Evolutionary conservation across 805 yeast species (phyloP), one percentile per base, ranked within the genome.

Genomic region (Nakazawaea anatomiae): DNA sequence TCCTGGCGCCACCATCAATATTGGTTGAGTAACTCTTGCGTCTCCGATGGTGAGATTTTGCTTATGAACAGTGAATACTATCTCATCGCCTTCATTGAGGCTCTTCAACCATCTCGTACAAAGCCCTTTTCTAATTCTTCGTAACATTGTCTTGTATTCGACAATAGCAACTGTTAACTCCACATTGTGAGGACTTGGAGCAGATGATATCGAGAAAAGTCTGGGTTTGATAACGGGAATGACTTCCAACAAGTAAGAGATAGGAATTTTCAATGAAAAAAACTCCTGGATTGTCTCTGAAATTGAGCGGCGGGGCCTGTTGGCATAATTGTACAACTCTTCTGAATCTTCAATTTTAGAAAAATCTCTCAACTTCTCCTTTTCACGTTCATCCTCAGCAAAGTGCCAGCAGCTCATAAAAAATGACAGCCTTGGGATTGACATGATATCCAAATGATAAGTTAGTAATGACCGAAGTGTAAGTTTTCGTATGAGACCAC

Each of bases 251-350:
- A 89, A 58, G 60, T 86, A 85, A 52, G 80, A 85, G 36, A 87
- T 62, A 1, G 99, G 98, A 31, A 94, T 80, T 46, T 68, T 74
- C 41, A 94, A 72, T 5, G 89, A 77, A 54, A 79, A 82, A 62
- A 94, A 94, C 63, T 94, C 99, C 48, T 81, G 75, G 6, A 94
- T 64, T 0, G 87, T 86, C 64, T 94, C 99, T 27, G 90, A 62
- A 4, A 91, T 77, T 46, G 96, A 89, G 57, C 99, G 67, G 55
- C 97, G 75, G 5, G 98, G 97, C 53, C 98, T 72, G 62, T 89
- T 87, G n/a, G 95, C 95, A 65, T 94, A 94, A 64, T 92, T 84
- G 63, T 82, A 92, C 43, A 91, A 67, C 50, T 88, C 96, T 62
- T 92, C 90, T 48, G 85, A 77, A 47, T 87, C 89, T 42, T 85